Base-by-base conservation (phyloP, 805 yeast genomes). In the Candida ortonii region DNA sequence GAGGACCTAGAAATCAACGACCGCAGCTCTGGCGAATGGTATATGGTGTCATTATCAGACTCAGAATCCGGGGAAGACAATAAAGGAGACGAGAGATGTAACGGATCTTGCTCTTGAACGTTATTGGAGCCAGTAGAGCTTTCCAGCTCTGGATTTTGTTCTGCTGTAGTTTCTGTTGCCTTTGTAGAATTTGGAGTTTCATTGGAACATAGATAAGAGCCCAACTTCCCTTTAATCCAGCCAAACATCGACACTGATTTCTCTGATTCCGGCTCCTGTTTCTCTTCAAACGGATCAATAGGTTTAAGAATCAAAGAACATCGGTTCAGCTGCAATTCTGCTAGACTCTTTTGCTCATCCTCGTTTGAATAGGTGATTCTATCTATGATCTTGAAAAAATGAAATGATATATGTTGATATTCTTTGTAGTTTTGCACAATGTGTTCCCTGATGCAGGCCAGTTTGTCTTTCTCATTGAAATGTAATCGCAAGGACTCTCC, bases 291-390 rank as follows among this genome's bases (percentile, higher is more conserved):
- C 10, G 55, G 55, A 31, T 59, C 62, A 3, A 54, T 25, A 4
- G 93, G 89, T 51, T 84, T 83, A 44, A 88, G 62, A 16, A 85
- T 78, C 30, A 88, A 57, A 0, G 83, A 85, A 8, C 94, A 80
- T 38, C 94, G 67, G 11, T 74, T 68, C 33, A 88, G 62, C 15
- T 76, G 78, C 35, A 88, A 62, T 3, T 65, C 70, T 16, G 53
- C 54, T 23, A 88, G 62, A 3, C 77, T 60, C 39, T 61, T 47
- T 36, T 68, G 67, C 47, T 87, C 90, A 31, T 81, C 83, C 0
- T 76, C 71, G 4, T 69, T 71, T 2, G 78, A 62, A 41, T 81
- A 87, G 0, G 81, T 73, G 5, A 75, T 68, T 38, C 84, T 71
- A 14, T 86, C 89, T 28, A 76, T 65, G 4, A 69, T 67, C 33